These are phyloP conservation scores for Atkinsonella hypoxylon DNA, from an alignment of 2,329 filamentous ascomycete species.

Conservation along the genomic window DNA sequence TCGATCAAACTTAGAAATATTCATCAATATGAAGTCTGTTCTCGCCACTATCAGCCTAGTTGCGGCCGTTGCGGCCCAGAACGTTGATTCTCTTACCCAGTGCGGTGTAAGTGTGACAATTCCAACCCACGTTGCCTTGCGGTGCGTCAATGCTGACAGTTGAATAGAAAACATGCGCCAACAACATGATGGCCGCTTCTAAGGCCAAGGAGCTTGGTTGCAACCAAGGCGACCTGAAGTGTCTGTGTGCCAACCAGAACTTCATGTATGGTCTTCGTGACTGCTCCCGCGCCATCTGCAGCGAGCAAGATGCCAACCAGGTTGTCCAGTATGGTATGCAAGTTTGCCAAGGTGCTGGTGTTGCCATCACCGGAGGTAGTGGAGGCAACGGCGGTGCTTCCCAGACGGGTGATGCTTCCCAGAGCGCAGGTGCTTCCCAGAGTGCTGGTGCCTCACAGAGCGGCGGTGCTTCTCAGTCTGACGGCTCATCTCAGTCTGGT, in stretches of 20 bases:
- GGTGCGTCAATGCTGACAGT: constrained; percentile 6
- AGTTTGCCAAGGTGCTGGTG: constrained; percentile 26
- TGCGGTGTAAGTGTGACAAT: constrained; percentile 38
- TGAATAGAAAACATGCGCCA: constrained; percentile 34
- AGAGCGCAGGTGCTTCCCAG: background rate
- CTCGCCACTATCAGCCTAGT: constrained; percentile 30
- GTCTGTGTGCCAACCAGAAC: constrained; percentile 34
- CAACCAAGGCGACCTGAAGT: constrained; percentile 25
- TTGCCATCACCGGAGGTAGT: constrained; percentile 17
- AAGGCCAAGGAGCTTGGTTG: constrained; percentile 36
- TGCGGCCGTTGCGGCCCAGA: constrained; percentile 29
- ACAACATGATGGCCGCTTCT: constrained; percentile 34
- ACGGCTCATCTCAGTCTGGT: background rate
- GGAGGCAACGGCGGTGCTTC: background rate
- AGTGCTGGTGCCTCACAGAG: background rate
- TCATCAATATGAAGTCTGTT: constrained; percentile 38
- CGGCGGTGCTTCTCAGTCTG: background rate
- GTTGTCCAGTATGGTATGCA: constrained; percentile 27
- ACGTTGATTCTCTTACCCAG: constrained; percentile 27
- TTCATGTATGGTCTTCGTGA: constrained; percentile 39
- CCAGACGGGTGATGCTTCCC: too few relatives aligned
- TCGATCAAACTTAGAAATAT: background rate
- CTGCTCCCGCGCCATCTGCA: constrained; percentile 35
- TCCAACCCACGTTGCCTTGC: too few relatives aligned
- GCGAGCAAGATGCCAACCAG: constrained; percentile 20